Percentiles rank a stretch among this genome's conserved stretches.
Conservation (phyloP, 2,329 filamentous ascomycete genomes). For the Zasmidium angulare region DNA sequence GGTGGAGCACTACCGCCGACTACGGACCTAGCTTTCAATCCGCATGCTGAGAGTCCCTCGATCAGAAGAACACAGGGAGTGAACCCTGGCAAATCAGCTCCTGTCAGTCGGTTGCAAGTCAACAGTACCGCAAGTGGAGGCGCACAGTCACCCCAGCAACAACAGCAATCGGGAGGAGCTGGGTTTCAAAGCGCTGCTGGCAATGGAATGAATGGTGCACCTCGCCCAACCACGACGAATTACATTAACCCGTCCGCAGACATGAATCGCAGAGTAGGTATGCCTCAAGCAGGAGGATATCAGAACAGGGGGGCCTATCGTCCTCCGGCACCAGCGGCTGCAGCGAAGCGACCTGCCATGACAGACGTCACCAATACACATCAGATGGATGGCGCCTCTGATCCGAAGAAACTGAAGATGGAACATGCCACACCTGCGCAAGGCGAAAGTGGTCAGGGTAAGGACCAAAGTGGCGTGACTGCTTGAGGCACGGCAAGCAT, state of each 20-base stretch:
- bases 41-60: constrained; percentile 62
- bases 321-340: constrained; percentile 37
- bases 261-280: constrained; percentile 48
- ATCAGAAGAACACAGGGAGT: constrained; percentile 86
- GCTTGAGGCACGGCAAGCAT: background rate
- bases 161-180: constrained; percentile 1
- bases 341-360: constrained; percentile 39
- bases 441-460: constrained; percentile 1
- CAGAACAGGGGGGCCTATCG: constrained; percentile 48
- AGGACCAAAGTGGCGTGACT: background rate
- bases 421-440: constrained; percentile 22
- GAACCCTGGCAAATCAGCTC: constrained; percentile 75
- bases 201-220: constrained; percentile 18
- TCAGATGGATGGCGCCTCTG: constrained; percentile 35
- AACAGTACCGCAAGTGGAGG: background rate
- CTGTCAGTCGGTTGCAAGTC: constrained; percentile 53
- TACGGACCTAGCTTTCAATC: constrained; percentile 45
- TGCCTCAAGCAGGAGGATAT: constrained; percentile 41
- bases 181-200: constrained; percentile 13
- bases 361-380: constrained; percentile 49
- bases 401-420: constrained; percentile 43
- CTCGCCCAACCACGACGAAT: constrained; percentile 36
- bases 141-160: constrained; percentile 12
- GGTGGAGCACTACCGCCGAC: constrained; percentile 34
- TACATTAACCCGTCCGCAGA: constrained; percentile 52